Evolutionary conservation across 805 yeast genomes (phyloP).

Genomic region (Sungouiozyma intestinalis): DNA sequence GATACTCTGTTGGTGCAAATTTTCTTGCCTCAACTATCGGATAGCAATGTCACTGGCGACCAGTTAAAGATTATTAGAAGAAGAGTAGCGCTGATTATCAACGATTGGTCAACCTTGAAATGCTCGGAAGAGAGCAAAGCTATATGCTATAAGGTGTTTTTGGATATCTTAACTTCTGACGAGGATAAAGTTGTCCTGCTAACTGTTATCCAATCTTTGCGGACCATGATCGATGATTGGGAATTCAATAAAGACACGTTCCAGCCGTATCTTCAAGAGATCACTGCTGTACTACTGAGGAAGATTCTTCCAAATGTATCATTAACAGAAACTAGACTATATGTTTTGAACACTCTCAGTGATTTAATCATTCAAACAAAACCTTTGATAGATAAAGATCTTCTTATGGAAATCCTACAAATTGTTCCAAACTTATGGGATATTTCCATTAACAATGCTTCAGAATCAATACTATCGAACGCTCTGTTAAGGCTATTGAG

Average conservation of each 20-base stretch:
- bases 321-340: constrained; percentile 68
- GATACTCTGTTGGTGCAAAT: constrained; percentile 48
- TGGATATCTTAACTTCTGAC: constrained; percentile 37
- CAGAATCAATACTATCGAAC: constrained; percentile 36
- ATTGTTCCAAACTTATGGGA: constrained; percentile 78
- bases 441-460: constrained; percentile 29
- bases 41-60: constrained; percentile 31
- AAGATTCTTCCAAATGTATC: constrained; percentile 40
- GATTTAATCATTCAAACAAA: constrained; percentile 53
- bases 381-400: constrained; percentile 45
- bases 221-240: constrained; percentile 72
- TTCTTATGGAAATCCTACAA: constrained; percentile 41
- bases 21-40: constrained; percentile 52
- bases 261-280: constrained; percentile 48
- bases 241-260: constrained; percentile 65
- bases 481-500: constrained; percentile 46
- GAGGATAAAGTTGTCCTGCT: constrained; percentile 76
- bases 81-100: constrained; percentile 63
- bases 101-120: constrained; percentile 70
- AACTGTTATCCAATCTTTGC: constrained; percentile 61
- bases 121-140: constrained; percentile 49
- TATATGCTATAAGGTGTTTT: constrained; percentile 48
- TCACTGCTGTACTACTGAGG: constrained; percentile 38
- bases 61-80: constrained; percentile 59
- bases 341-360: constrained; percentile 56